phyloP scores from a whole-genome alignment of 306 rosid genomes.

The Vigna mungo region DNA sequence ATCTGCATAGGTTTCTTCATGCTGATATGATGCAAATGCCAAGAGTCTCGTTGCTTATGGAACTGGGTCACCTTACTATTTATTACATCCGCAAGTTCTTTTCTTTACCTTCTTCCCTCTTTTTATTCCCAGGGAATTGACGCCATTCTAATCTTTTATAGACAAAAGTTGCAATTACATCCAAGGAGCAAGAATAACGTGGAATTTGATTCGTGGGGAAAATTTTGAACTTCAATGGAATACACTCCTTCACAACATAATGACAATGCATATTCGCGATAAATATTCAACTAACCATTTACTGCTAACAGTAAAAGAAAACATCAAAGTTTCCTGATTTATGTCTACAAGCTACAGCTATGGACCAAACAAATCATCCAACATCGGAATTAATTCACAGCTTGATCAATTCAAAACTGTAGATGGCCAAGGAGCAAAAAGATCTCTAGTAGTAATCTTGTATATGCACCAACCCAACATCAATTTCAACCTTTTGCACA shows the following conservation, averaged over 20 bases:
- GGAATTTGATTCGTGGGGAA: neutral
- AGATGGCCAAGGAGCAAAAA: slow-evolving; percentile 28
- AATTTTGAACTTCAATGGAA: slow-evolving; percentile 12
- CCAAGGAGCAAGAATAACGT: neutral
- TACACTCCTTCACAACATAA: slow-evolving; percentile 34
- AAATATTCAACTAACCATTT: slow-evolving; percentile 32
- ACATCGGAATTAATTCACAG: slow-evolving; percentile 27
- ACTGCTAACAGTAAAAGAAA: slow-evolving; percentile 33
- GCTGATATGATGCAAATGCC: neutral
- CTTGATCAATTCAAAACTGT: slow-evolving; percentile 24
- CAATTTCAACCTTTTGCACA: slow-evolving; percentile 13
- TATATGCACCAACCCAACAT: neutral
- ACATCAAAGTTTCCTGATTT: slow-evolving; percentile 43
- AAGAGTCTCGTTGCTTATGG: slow-evolving; percentile 2
- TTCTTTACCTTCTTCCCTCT: neutral
- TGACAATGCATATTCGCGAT: slow-evolving; percentile 23
- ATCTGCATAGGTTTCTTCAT: slow-evolving; percentile 5
- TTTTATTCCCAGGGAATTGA: neutral
- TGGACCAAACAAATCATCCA: slow-evolving; percentile 37
- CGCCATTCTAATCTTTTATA: neutral
- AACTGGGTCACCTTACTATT: neutral
- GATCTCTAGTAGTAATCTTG: neutral
- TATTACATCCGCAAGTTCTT: neutral
- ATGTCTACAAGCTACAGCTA: slow-evolving; percentile 43
- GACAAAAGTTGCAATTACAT: neutral